Percentiles rank a stretch among this genome's conserved stretches.
Conservation (phyloP, 768 basidiomycete species). For the Tephrocybe sp. region DNA sequence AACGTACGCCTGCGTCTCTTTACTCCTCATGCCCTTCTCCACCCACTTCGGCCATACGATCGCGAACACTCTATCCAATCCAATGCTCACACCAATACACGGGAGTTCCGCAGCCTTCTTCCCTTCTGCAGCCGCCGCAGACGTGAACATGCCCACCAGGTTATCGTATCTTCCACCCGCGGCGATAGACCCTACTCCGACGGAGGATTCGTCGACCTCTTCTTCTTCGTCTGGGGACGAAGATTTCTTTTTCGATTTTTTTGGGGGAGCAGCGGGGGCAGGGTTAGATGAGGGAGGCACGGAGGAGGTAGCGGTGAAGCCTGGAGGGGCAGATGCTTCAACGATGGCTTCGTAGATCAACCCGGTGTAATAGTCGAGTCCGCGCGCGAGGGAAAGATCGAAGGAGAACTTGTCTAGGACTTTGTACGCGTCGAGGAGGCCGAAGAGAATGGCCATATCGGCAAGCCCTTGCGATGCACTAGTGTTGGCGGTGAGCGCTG, state of each 20-base stretch:
- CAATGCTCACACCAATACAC: conserved; percentile 91
- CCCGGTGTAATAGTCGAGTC: conserved; percentile 98
- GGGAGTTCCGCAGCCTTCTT: conserved; percentile 70
- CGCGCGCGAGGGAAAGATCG: conserved; percentile 95
- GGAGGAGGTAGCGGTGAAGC: conserved; percentile 57
- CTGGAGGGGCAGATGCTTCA: conserved; percentile 91
- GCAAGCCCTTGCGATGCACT: conserved; percentile 79
- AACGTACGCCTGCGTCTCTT: conserved; percentile 92
- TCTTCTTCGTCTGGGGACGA: conserved; percentile 55
- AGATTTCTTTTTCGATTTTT: conserved; percentile 45
- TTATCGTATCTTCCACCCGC: conserved; percentile 97
- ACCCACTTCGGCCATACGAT: conserved; percentile 87
- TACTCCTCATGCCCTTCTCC: conserved; percentile 76
- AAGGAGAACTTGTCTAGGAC: conserved; percentile 90
- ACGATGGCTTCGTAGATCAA: conserved; percentile 97
- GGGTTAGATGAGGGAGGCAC: conserved; percentile 12
- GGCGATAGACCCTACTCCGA: conserved; percentile 99
- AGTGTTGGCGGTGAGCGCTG: conserved; percentile 62
- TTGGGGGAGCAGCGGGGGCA: conserved; percentile 23
- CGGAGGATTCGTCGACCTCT: conserved; percentile 88
- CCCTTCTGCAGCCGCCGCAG: conserved; percentile 73
- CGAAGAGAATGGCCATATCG: conserved; percentile 88
- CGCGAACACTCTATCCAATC: conserved; percentile 91
- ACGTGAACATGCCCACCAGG: conserved; percentile 89
- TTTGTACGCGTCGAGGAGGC: conserved; percentile 76